Conservation (phyloP, 768 basidiomycete genomes). For the Phanerochaete sordida region DNA sequence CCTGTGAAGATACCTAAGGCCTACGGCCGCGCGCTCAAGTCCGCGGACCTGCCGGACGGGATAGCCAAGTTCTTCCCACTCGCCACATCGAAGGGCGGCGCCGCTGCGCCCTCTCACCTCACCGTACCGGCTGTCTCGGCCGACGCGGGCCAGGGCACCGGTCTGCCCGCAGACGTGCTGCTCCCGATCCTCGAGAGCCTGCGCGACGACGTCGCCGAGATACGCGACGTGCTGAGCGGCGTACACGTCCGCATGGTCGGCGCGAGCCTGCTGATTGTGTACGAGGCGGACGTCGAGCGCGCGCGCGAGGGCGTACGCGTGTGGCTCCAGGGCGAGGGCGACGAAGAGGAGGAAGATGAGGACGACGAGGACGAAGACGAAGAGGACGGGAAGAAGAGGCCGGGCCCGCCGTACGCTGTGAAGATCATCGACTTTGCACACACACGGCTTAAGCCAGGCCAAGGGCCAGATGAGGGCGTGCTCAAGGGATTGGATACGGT, state of each 20-base stretch:
- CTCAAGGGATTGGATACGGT: conserved; percentile 70
- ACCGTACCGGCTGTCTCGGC: conserved; percentile 10
- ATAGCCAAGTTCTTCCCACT: conserved; percentile 75
- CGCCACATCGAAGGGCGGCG: conserved; percentile 6
- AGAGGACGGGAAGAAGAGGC: conserved; percentile 23
- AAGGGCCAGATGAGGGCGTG: conserved; percentile 79
- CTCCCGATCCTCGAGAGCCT: conserved; percentile 56
- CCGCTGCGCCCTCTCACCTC: neutral
- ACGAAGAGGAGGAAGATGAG: conserved; percentile 32
- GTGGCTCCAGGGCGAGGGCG: conserved; percentile 34
- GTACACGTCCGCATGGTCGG: conserved; percentile 81
- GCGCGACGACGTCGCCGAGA: conserved; percentile 46
- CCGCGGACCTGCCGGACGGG: conserved; percentile 69
- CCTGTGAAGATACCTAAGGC: conserved; percentile 64
- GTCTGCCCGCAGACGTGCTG: conserved; percentile 54
- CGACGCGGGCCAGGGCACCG: conserved; percentile 30
- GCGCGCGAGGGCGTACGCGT: conserved; percentile 35
- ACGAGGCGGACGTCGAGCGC: conserved; percentile 56
- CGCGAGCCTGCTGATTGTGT: conserved; percentile 75
- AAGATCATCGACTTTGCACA: conserved; percentile 96
- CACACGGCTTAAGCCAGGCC: conserved; percentile 59
- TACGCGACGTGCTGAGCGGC: conserved; percentile 44
- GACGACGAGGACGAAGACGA: conserved; percentile 24
- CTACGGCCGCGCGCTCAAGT: conserved; percentile 76
- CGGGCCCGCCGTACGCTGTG: conserved; percentile 53